These are phyloP conservation scores for Tetragonia tetragonoides DNA, from an alignment of 148 eudicot species.

Conservation along the genomic window DNA sequence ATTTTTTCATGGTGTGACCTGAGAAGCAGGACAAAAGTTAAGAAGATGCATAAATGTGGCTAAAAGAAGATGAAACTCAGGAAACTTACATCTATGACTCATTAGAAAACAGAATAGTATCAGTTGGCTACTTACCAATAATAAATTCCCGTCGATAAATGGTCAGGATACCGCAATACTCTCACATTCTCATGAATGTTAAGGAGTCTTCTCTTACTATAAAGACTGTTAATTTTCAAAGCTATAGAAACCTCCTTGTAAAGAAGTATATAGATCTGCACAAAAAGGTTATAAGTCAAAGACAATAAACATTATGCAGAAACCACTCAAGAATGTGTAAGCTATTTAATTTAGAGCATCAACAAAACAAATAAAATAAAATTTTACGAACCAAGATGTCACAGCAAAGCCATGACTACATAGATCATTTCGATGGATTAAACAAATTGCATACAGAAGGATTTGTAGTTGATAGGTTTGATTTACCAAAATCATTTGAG, in stretches of 20 bases:
- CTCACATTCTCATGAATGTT: constrained; percentile 88
- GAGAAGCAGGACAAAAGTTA: constrained; percentile 23
- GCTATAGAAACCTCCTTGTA: constrained; percentile 96
- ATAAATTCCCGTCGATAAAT: constrained; percentile 80
- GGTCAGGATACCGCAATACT: constrained; percentile 95
- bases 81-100: neutral
- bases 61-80: constrained; percentile 6
- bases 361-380: neutral
- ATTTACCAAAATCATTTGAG: neutral
- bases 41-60: neutral
- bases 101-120: neutral
- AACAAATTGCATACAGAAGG: neutral
- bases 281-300: constrained; percentile 12
- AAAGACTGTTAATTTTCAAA: constrained; percentile 85
- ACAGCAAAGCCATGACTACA: neutral
- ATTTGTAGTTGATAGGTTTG: neutral
- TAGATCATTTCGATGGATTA: neutral
- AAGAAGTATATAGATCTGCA: constrained; percentile 92
- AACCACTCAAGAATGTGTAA: neutral
- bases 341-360: neutral
- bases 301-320: neutral
- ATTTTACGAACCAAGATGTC: neutral
- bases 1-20: constrained; percentile 99
- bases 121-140: constrained; percentile 54
- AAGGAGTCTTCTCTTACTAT: constrained; percentile 85